phyloP scores from a whole-genome alignment of 2,329 filamentous ascomycete species.

The Fusarium abutilonis region DNA sequence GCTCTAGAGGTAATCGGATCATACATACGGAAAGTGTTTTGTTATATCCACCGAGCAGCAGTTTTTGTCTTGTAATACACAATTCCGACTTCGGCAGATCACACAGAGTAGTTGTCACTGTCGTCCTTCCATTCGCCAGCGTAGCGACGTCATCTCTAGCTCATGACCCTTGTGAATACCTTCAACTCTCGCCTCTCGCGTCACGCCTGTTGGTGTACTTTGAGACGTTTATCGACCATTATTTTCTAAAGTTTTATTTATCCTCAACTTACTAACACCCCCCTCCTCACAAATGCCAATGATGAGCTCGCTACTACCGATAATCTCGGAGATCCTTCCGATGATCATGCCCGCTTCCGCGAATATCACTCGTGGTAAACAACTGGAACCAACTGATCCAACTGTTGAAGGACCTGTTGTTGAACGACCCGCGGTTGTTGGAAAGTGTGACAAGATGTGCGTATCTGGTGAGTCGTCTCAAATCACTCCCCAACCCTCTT shows the following conservation, averaged over 20 bases:
- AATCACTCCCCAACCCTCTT: background rate
- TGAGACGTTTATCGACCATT: background rate
- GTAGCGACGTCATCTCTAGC: slow-evolving; percentile 28
- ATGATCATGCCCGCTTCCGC: slow-evolving; percentile 69
- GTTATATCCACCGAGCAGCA: slow-evolving; percentile 2
- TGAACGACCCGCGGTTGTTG: slow-evolving; percentile 66
- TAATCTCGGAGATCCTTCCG: slow-evolving; percentile 67
- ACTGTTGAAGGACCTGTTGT: slow-evolving; percentile 48
- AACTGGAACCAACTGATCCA: slow-evolving; percentile 53
- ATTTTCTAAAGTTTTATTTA: background rate
- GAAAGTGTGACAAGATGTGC: slow-evolving; percentile 72
- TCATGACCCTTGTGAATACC: slow-evolving; percentile 19
- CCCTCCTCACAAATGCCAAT: background rate
- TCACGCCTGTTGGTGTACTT: slow-evolving; percentile 4
- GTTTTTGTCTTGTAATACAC: background rate
- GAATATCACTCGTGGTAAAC: slow-evolving; percentile 62
- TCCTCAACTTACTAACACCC: background rate
- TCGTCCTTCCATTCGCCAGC: slow-evolving; percentile 1
- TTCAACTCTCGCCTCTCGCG: slow-evolving; percentile 27
- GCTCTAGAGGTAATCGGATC: background rate
- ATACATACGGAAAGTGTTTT: background rate
- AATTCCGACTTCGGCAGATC: background rate
- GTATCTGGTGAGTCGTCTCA: slow-evolving; percentile 64
- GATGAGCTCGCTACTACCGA: slow-evolving; percentile 64
- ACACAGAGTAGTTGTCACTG: background rate